phyloP scores from a whole-genome alignment of 2,329 filamentous ascomycete genomes.

The Penicillium polonicum region DNA sequence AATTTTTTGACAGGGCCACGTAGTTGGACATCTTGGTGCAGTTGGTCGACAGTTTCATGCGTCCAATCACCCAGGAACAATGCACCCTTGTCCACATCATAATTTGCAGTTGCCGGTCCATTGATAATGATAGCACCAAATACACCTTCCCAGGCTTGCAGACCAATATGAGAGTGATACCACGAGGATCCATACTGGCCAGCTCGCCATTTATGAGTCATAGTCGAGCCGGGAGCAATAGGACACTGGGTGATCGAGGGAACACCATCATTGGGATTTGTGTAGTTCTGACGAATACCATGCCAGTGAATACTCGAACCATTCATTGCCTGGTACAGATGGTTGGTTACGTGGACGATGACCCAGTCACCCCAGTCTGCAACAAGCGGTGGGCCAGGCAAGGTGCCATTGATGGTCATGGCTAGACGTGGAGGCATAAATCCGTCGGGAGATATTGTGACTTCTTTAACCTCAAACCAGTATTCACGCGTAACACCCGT shows the following conservation, averaged over 20 bases:
- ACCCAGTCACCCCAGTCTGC: slow-evolving; percentile 63
- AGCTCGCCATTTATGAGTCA: slow-evolving; percentile 41
- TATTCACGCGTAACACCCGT: slow-evolving; percentile 19
- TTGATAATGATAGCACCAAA: slow-evolving; percentile 57
- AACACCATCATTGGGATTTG: slow-evolving; percentile 34
- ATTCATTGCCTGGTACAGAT: slow-evolving; percentile 30
- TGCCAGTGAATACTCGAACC: slow-evolving; percentile 36
- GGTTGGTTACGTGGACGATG: slow-evolving; percentile 56
- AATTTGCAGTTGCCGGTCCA: slow-evolving; percentile 41
- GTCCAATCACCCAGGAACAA: slow-evolving; percentile 39
- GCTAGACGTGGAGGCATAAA: slow-evolving; percentile 37
- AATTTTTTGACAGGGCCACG: slow-evolving; percentile 11
- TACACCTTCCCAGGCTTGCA: slow-evolving; percentile 53
- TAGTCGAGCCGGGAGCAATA: slow-evolving; percentile 34
- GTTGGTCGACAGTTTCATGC: slow-evolving; percentile 25
- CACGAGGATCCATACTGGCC: slow-evolving; percentile 38
- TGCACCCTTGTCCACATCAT: slow-evolving; percentile 38
- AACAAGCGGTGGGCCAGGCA: slow-evolving; percentile 65
- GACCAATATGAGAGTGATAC: slow-evolving; percentile 38
- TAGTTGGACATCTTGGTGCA: slow-evolving; percentile 22
- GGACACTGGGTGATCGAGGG: slow-evolving; percentile 41
- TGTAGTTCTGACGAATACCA: slow-evolving; percentile 34
- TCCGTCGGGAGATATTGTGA: slow-evolving; percentile 20
- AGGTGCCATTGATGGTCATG: slow-evolving; percentile 61
- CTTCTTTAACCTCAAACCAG: slow-evolving; percentile 15